These are phyloP conservation scores for Pseudozyma flocculosa DNA, from an alignment of 1,284 basidiomycete genomes.

Conservation along the genomic window DNA sequence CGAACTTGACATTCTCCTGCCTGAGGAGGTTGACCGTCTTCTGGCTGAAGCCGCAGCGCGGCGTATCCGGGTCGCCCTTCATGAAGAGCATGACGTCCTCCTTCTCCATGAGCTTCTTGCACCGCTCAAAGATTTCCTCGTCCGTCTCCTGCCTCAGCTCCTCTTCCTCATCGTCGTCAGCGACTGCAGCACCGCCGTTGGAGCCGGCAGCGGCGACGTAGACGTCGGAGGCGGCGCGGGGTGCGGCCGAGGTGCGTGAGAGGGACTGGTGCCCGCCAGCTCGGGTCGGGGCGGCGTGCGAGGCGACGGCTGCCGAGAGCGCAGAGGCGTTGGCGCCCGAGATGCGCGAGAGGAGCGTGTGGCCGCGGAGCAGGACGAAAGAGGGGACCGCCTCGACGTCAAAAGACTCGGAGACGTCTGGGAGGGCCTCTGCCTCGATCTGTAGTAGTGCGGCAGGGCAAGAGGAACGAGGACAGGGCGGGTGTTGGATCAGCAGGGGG, in stretches of 20 bases:
- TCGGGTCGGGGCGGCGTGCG: slow-evolving; percentile 60
- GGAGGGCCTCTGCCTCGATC: slow-evolving; percentile 86
- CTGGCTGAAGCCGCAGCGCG: slow-evolving; percentile 71
- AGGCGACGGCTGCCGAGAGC: slow-evolving; percentile 69
- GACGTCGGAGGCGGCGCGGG: slow-evolving; percentile 36
- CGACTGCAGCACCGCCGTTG: slow-evolving; percentile 7
- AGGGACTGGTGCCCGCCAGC: slow-evolving; percentile 18
- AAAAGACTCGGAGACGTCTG: slow-evolving; percentile 90
- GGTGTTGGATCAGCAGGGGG: no score
- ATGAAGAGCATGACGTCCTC: slow-evolving; percentile 84
- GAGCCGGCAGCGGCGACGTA: slow-evolving; percentile 28
- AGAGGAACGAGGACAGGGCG: no score
- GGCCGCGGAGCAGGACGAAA: slow-evolving; percentile 82
- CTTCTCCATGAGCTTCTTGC: slow-evolving; percentile 69
- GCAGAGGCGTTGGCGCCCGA: slow-evolving; percentile 76
- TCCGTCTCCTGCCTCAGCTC: slow-evolving; percentile 62
- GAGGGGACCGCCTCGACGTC: slow-evolving; percentile 87
- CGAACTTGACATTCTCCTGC: slow-evolving; percentile 68
- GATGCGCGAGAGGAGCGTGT: slow-evolving; percentile 79
- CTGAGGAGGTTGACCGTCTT: slow-evolving; percentile 69
- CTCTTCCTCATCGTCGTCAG: slow-evolving; percentile 26
- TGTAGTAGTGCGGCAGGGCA: slow-evolving; percentile 51
- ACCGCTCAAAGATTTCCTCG: slow-evolving; percentile 69
- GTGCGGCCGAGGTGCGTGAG: slow-evolving; percentile 40
- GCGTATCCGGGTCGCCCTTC: slow-evolving; percentile 87